These are phyloP conservation scores for Phaeosphaeria sp. DNA, from an alignment of 2,329 filamentous ascomycete species.

Conservation along the genomic window DNA sequence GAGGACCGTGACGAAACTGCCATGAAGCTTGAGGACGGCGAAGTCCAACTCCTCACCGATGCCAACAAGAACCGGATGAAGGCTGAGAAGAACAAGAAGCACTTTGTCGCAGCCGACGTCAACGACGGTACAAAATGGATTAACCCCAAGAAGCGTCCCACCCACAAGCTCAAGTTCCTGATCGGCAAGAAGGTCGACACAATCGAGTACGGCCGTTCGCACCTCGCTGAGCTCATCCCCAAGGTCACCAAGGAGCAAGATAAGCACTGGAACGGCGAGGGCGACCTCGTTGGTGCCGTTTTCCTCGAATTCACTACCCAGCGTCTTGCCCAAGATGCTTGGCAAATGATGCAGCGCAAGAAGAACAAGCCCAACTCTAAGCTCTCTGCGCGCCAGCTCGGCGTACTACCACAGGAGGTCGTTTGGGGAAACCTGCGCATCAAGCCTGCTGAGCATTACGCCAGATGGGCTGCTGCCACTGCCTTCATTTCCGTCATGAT, in stretches of 20 bases:
- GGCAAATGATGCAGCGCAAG: constrained; percentile 64
- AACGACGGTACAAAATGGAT: constrained; percentile 52
- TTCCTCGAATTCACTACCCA: constrained; percentile 90
- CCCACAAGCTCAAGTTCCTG: constrained; percentile 49
- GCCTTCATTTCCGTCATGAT: constrained; percentile 50
- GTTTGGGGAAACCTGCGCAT: constrained; percentile 56
- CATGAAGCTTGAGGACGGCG: constrained; percentile 52
- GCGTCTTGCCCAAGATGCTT: constrained; percentile 82
- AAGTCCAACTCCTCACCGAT: constrained; percentile 52
- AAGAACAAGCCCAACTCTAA: constrained; percentile 45
- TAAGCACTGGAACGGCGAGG: constrained; percentile 70
- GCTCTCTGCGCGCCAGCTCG: constrained; percentile 51
- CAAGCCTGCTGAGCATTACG: constrained; percentile 38
- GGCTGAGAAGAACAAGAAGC: constrained; percentile 59
- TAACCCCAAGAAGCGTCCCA: constrained; percentile 49
- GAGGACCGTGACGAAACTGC: constrained; percentile 53
- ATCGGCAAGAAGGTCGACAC: constrained; percentile 65
- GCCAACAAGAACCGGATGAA: constrained; percentile 74
- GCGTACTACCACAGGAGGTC: constrained; percentile 54
- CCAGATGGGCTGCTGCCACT: constrained; percentile 42
- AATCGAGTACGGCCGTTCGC: constrained; percentile 81
- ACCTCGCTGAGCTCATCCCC: constrained; percentile 75
- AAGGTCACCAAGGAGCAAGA: constrained; percentile 72
- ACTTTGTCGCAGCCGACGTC: constrained; percentile 51
- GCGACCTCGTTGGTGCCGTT: constrained; percentile 73